Evolutionary conservation across 2,329 filamentous ascomycete genomes (phyloP).

Genomic region (Stachybotrys echinatus): DNA sequence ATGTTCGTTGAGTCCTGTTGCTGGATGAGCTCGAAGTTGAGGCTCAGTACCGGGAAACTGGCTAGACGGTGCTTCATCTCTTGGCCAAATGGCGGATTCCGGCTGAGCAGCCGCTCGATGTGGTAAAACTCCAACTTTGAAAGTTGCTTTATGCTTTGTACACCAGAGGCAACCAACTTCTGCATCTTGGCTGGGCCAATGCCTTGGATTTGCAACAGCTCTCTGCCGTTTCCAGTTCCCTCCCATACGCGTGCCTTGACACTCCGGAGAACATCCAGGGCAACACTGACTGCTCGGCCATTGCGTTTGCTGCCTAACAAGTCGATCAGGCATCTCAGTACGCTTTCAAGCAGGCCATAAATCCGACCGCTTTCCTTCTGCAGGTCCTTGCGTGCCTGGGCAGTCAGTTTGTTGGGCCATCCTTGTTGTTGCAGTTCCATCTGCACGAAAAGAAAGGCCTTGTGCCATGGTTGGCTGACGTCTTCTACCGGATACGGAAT

Average conservation of each 20-base stretch:
- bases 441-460: slow-evolving; percentile 72
- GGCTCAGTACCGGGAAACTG: slow-evolving; percentile 59
- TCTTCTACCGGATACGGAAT: slow-evolving; percentile 30
- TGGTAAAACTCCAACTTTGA: slow-evolving; percentile 59
- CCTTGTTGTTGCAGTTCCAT: slow-evolving; percentile 60
- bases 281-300: slow-evolving; percentile 59
- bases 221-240: slow-evolving; percentile 56
- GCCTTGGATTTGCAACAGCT: slow-evolving; percentile 77
- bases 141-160: slow-evolving; percentile 68
- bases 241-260: slow-evolving; percentile 78
- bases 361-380: slow-evolving; percentile 23
- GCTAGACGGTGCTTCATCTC: slow-evolving; percentile 60
- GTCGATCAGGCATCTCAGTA: slow-evolving; percentile 32
- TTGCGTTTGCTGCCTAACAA: slow-evolving; percentile 43
- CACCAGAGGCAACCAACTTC: slow-evolving; percentile 65
- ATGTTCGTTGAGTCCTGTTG: not conserved
- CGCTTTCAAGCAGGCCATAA: slow-evolving; percentile 23
- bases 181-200: slow-evolving; percentile 72
- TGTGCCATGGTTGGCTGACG: slow-evolving; percentile 62
- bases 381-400: slow-evolving; percentile 24
- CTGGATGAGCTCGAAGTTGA: slow-evolving; percentile 30
- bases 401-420: slow-evolving; percentile 45
- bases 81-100: slow-evolving; percentile 78
- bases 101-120: slow-evolving; percentile 72
- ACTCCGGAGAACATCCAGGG: slow-evolving; percentile 73